Evolutionary conservation across 164 flowering plant genomes (phyloP).

Genomic region (Euptelea pleiosperma): DNA sequence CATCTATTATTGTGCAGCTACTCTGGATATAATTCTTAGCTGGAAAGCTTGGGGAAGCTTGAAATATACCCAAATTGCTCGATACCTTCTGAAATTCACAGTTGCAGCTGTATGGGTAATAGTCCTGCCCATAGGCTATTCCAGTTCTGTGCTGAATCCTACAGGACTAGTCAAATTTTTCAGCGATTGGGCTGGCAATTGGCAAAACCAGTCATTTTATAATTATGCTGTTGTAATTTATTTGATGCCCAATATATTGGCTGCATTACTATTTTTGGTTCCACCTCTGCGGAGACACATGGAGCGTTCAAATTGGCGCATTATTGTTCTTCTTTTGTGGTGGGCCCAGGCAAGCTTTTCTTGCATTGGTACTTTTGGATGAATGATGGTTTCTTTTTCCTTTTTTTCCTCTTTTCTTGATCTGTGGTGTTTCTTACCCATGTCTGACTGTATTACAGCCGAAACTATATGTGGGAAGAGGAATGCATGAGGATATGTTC

Average conservation of each 20-base stretch:
- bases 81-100: slow-evolving; percentile 76
- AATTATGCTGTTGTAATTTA: slow-evolving; percentile 66
- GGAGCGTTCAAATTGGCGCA: slow-evolving; percentile 83
- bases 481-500: slow-evolving; percentile 89
- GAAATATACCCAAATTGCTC: slow-evolving; percentile 64
- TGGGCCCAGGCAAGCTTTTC: slow-evolving; percentile 87
- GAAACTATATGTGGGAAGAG: slow-evolving; percentile 87
- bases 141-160: slow-evolving; percentile 68
- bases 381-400: too few relatives aligned
- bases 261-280: slow-evolving; percentile 65
- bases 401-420: not conserved
- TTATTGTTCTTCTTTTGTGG: slow-evolving; percentile 74
- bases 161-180: slow-evolving; percentile 72
- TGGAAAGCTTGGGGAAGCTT: slow-evolving; percentile 86
- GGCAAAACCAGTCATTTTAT: slow-evolving; percentile 64
- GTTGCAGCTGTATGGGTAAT: slow-evolving; percentile 86
- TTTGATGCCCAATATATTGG: slow-evolving; percentile 74
- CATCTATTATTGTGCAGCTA: slow-evolving; percentile 49
- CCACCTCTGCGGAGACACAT: slow-evolving; percentile 69
- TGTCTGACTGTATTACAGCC: slow-evolving; percentile 52
- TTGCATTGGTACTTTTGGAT: not conserved
- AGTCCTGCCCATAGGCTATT: slow-evolving; percentile 76
- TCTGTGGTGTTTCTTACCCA: slow-evolving; percentile 2
- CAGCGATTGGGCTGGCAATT: slow-evolving; percentile 56
- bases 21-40: slow-evolving; percentile 83